phyloP scores from a whole-genome alignment of 257 asterid genomes.

The Scutellaria minor region DNA sequence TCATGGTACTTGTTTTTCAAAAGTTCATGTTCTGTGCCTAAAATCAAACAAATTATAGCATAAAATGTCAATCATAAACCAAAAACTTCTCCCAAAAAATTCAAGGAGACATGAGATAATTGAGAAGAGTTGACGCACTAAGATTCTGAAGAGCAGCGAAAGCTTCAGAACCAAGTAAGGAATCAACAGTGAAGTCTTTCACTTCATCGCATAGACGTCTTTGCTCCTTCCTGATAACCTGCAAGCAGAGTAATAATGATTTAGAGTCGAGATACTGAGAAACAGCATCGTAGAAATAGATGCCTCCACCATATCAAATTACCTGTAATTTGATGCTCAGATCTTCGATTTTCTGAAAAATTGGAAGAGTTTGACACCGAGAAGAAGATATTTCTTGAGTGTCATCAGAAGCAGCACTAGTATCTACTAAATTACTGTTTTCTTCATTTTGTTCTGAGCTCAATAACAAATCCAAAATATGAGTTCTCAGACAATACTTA shows the following conservation, averaged over 20 bases:
- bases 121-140: conserved; percentile 49
- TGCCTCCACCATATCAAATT: conserved; percentile 7
- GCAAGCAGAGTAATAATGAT: conserved; percentile 28
- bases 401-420: conserved; percentile 47
- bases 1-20: conserved; percentile 59
- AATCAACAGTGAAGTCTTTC: conserved; percentile 58
- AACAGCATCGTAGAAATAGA: neutral
- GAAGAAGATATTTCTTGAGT: conserved; percentile 45
- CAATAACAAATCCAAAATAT: conserved; percentile 33
- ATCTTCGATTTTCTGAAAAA: conserved; percentile 60
- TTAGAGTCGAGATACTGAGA: conserved; percentile 16
- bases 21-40: conserved; percentile 68
- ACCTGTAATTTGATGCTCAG: conserved; percentile 69
- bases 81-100: conserved; percentile 9
- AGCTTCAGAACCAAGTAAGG: conserved; percentile 64
- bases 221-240: conserved; percentile 59
- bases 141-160: conserved; percentile 62
- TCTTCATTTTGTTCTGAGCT: conserved; percentile 50
- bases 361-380: conserved; percentile 54
- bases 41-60: conserved; percentile 26
- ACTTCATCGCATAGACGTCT: conserved; percentile 59
- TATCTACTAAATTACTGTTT: conserved; percentile 41
- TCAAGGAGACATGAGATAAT: conserved; percentile 6
- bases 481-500: conserved; percentile 4
- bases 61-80: conserved; percentile 22